These are phyloP conservation scores for Solanum sejunctum DNA, from an alignment of 257 asterid genomes.

Conservation along the genomic window DNA sequence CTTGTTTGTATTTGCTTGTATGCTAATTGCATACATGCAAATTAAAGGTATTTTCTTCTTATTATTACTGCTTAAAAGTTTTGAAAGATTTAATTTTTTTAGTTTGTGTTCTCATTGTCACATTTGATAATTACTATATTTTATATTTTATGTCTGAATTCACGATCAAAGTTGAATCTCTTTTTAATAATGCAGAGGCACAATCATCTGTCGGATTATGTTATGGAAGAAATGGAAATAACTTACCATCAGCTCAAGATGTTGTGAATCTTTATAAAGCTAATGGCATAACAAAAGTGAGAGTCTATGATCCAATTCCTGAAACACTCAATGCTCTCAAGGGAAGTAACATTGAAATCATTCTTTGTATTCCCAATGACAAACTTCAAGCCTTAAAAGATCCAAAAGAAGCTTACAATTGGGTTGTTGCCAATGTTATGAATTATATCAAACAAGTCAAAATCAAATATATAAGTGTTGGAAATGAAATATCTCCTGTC, in stretches of 20 bases:
- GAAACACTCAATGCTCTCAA: constrained; percentile 13
- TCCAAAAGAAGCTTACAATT: background rate
- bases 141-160: no score
- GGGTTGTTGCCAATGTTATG: constrained; percentile 17
- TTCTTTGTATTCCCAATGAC: constrained; percentile 12
- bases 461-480: constrained; percentile 23
- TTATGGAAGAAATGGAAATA: constrained; percentile 15
- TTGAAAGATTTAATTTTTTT: background rate
- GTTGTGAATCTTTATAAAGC: constrained; percentile 16
- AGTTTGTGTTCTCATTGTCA: no score
- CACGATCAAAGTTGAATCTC: background rate
- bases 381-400: constrained; percentile 11
- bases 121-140: no score
- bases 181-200: background rate
- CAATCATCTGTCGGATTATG: constrained; percentile 9
- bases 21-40: background rate
- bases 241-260: constrained; percentile 18
- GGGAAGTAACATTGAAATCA: constrained; percentile 15
- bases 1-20: background rate
- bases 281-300: constrained; percentile 8
- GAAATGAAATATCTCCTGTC: constrained; percentile 19
- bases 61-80: background rate
- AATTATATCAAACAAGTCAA: constrained; percentile 1
- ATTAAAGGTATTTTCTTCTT: background rate
- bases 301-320: constrained; percentile 11